Conservation (phyloP, 2,329 filamentous ascomycete species). For the Aureobasidium sp. region DNA sequence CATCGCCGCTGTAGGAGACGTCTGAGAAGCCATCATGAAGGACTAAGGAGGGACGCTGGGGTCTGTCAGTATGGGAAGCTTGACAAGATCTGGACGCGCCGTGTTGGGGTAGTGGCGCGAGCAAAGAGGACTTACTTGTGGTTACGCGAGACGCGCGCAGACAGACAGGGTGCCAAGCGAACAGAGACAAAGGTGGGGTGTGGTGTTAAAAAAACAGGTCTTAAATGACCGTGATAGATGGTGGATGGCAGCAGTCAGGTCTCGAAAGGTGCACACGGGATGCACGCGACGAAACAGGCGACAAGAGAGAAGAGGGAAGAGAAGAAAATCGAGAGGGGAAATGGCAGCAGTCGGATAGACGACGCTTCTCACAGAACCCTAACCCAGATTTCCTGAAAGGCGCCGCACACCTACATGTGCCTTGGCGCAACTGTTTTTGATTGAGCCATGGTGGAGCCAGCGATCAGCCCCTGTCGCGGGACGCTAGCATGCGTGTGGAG, state of each 20-base stretch:
- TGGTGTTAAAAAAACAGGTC: not conserved
- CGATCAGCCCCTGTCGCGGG: not conserved
- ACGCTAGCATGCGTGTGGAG: not conserved
- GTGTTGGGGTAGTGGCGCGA: not conserved
- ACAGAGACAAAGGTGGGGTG: slow-evolving; percentile 9
- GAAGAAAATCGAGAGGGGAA: slow-evolving; percentile 13
- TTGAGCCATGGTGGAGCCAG: not conserved
- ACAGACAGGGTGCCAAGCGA: slow-evolving; percentile 9
- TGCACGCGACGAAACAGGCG: slow-evolving; percentile 14
- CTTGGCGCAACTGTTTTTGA: slow-evolving; percentile 1
- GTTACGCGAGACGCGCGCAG: slow-evolving; percentile 14
- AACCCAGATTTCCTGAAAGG: slow-evolving; percentile 3
- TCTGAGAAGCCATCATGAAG: slow-evolving; percentile 44
- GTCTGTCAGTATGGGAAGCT: not conserved
- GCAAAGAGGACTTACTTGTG: slow-evolving; percentile 2
- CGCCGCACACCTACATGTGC: slow-evolving; percentile 7
- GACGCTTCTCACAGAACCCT: slow-evolving; percentile 4
- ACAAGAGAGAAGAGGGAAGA: slow-evolving; percentile 10
- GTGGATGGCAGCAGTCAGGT: not conserved
- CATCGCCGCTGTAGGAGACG: slow-evolving; percentile 71
- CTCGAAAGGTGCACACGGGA: not conserved
- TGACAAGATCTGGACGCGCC: not conserved
- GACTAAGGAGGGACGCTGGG: not conserved
- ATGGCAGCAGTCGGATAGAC: slow-evolving; percentile 13
- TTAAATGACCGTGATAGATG: not conserved